A percentile compares a stretch with the other conserved stretches of the same genome.
phyloP scores from a whole-genome alignment of 129 eudicot genomes.

The Helichrysum umbraculigerum region DNA sequence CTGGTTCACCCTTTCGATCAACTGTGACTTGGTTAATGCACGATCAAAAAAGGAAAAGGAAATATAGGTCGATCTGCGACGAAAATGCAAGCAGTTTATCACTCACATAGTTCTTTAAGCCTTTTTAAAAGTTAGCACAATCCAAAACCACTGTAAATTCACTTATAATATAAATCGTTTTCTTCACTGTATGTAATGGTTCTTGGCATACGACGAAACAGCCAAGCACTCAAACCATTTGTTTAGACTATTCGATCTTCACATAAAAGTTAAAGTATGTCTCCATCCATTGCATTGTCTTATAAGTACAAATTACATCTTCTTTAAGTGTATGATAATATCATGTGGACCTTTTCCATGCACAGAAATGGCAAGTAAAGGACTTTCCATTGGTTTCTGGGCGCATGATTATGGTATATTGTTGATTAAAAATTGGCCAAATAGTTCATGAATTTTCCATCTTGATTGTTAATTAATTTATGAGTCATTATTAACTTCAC shows the following conservation, averaged over 20 bases:
- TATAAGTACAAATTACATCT: background rate
- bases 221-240: background rate
- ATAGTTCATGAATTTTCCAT: background rate
- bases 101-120: background rate
- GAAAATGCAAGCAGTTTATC: background rate
- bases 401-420: background rate
- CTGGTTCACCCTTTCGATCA: background rate
- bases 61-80: background rate
- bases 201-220: background rate
- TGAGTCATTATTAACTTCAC: background rate
- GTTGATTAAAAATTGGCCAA: background rate
- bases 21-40: background rate
- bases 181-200: background rate
- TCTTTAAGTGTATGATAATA: background rate
- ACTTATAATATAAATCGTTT: background rate
- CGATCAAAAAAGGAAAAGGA: background rate
- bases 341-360: background rate
- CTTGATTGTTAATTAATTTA: background rate
- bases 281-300: background rate
- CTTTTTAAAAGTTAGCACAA: background rate
- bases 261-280: slow-evolving; percentile 2
- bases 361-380: background rate
- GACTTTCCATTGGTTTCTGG: background rate
- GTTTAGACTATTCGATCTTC: background rate
- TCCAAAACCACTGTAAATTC: background rate